phyloP scores from a whole-genome alignment of 768 basidiomycete genomes.

The Podaxis sp. region DNA sequence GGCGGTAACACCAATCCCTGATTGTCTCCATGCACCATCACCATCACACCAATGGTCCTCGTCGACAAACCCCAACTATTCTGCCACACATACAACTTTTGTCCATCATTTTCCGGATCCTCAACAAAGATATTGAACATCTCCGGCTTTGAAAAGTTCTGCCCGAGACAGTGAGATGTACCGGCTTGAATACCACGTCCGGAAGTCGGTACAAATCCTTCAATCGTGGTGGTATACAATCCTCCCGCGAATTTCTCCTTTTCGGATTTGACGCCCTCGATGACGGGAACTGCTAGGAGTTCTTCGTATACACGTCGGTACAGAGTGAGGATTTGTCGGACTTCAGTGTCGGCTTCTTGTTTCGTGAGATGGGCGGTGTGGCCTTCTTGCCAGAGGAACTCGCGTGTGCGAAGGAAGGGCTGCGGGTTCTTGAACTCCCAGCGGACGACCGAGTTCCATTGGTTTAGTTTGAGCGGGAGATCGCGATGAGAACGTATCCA shows the following conservation, averaged over 20 bases:
- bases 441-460: constrained; percentile 99
- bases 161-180: constrained; percentile 97
- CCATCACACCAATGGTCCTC: constrained; percentile 97
- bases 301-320: constrained; percentile 97
- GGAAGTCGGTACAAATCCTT: constrained; percentile 96
- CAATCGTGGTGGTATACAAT: constrained; percentile 95
- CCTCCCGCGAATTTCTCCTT: constrained; percentile 99
- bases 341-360: constrained; percentile 86
- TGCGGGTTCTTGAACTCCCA: constrained; percentile 99
- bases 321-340: constrained; percentile 89
- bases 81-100: constrained; percentile 88
- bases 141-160: constrained; percentile 92
- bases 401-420: constrained; percentile 97
- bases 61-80: constrained; percentile 99
- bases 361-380: constrained; percentile 94
- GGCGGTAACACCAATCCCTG: constrained; percentile 98
- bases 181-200: constrained; percentile 97
- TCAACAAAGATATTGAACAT: constrained; percentile 99
- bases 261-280: constrained; percentile 95
- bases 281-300: constrained; percentile 94
- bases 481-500: constrained; percentile 99
- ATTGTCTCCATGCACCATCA: constrained; percentile 98
- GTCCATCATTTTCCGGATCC: constrained; percentile 65
- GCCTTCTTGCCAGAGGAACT: constrained; percentile 99
- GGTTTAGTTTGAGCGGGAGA: constrained; percentile 93